Base-by-base conservation (phyloP, 192 early-diverging fungal genomes). In the Entrophospora sp. region DNA sequence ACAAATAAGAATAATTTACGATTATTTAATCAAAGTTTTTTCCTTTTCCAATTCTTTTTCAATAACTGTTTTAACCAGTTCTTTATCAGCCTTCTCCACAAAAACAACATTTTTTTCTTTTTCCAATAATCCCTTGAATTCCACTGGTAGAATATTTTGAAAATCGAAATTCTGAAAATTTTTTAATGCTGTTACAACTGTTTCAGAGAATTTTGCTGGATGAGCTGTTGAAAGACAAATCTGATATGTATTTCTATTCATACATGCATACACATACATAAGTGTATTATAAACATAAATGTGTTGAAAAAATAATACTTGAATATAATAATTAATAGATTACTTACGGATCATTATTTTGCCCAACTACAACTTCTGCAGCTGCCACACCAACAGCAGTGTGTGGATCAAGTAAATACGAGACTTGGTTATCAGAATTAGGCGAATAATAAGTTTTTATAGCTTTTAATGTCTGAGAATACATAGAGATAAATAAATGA, bases 141-240 rank as follows among this genome's bases (percentile, higher is more conserved):
- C 80, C 16, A 76, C 76, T 12, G 89, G 89, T 52, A 84, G 74
- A 27, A 91, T 84, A 48, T 77, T 70, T 37, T 72, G 63, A 70
- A 85, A 85, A 32, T 79, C 70, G 36, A 91, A 80, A 16, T 75
- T 69, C 12, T 68, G 59, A 25, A 69, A 66, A 14, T 75, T 73
- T 69, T 81, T 80, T 55, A 89, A 71, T 38, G 94, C 90, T 64
- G 75, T 72, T 61, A 88, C 82, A 25, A 98, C 95, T 4, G 94
- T 90, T 40, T 91, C 91, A 4, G 93, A 87, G 77, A 98, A 98
- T 71, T 98, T 98, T 35, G 93, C 96, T 31, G 94, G 96, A 52
- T 92, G 91, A 5, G 96, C 96, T 0, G 96, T 98, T 20, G 94
- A 84, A 45, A 98, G 75, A 43, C 88, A 89, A 22, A 92, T 74